phyloP scores from a whole-genome alignment of 345 rosid genomes.

The Euphorbia tirucalli region DNA sequence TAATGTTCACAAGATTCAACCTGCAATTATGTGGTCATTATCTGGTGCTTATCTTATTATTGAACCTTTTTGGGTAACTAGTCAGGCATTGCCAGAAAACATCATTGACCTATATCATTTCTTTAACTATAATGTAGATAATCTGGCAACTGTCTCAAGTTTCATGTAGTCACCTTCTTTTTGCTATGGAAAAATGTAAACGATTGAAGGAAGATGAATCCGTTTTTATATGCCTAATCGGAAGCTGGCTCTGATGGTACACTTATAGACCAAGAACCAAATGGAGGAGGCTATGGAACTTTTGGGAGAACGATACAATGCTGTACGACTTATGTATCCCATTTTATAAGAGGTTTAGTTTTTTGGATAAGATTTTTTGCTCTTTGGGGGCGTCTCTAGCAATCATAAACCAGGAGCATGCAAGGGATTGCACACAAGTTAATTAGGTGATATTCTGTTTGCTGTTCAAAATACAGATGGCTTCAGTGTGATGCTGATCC shows the following conservation, averaged over 20 bases:
- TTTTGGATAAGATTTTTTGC: not conserved
- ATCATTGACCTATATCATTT: not conserved
- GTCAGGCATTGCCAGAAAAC: not conserved
- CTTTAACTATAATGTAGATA: too few species aligned
- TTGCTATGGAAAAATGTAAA: not conserved
- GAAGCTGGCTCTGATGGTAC: not conserved
- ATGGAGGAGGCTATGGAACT: not conserved
- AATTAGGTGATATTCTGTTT: constrained; percentile 1
- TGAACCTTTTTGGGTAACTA: not conserved
- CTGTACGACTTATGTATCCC: too few species aligned
- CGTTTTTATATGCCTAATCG: not conserved
- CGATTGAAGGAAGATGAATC: not conserved
- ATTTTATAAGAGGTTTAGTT: not conserved
- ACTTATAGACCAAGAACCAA: not conserved
- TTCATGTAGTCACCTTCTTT: not conserved
- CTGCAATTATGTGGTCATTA: not conserved
- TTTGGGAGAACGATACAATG: not conserved
- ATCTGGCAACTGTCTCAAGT: too few species aligned
- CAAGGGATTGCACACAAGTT: not conserved
- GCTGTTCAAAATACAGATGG: not conserved
- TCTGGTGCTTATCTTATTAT: not conserved
- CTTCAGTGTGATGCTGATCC: not conserved
- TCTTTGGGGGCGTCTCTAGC: not conserved
- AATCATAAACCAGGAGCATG: not conserved
- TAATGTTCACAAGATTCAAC: not conserved